These are phyloP conservation scores for Yamadazyma triangularis DNA, from an alignment of 1,139 yeast species.

Conservation along the genomic window DNA sequence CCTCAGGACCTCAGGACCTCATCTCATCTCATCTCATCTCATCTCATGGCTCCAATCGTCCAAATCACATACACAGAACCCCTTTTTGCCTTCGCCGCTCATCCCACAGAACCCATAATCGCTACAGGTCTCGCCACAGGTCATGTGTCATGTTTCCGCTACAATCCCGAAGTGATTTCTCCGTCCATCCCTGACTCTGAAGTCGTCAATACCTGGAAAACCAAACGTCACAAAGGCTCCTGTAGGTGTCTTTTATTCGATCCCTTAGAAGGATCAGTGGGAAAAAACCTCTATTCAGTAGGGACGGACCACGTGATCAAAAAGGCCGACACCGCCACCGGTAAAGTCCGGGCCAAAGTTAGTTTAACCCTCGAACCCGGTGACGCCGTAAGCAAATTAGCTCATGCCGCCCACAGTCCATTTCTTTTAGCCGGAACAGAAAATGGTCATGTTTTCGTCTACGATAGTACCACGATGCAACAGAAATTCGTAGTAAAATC, in stretches of 20 bases:
- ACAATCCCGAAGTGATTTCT: conserved; percentile 27
- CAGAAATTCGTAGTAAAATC: conserved; percentile 40
- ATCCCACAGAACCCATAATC: conserved; percentile 65
- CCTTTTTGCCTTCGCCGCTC: conserved; percentile 73
- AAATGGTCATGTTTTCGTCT: conserved; percentile 58
- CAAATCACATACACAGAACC: conserved; percentile 56
- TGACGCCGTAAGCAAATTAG: conserved; percentile 54
- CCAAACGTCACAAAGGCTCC: conserved; percentile 87
- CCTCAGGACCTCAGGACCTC: background rate
- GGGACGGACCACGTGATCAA: conserved; percentile 83
- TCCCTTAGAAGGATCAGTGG: conserved; percentile 40
- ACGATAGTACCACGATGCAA: conserved; percentile 51
- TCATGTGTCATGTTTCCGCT: conserved; percentile 54
- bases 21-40: no score
- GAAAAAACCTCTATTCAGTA: conserved; percentile 56
- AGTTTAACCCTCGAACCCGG: conserved; percentile 22
- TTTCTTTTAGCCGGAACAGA: conserved; percentile 78
- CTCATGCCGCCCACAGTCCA: conserved; percentile 61
- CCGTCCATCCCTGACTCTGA: conserved; percentile 21
- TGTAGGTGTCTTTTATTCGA: conserved; percentile 74
- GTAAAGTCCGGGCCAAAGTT: conserved; percentile 65
- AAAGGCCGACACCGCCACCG: conserved; percentile 67
- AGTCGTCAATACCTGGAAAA: conserved; percentile 62
- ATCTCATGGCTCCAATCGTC: no score
- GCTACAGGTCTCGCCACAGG: conserved; percentile 83